Base-by-base conservation (phyloP, 1,284 basidiomycete genomes). In the Cutaneotrichosporon mucoides region DNA sequence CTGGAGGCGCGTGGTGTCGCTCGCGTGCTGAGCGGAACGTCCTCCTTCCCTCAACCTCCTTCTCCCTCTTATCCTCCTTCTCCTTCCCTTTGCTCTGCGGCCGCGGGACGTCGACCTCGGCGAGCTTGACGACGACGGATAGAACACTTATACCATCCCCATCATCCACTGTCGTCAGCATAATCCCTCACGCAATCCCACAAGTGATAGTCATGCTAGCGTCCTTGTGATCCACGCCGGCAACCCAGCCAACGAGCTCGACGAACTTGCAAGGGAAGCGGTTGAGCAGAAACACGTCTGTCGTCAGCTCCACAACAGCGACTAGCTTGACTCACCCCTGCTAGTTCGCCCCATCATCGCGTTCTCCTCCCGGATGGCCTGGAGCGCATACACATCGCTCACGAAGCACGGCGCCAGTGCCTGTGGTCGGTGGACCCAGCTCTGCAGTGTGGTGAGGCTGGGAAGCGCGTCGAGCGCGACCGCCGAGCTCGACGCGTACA, bases 231-330 rank as follows among this genome's bases (percentile, higher is more conserved):
- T 72, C 71, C 4, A 75, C 72, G 0, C 73, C 75, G 0, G 69
- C 72, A 1, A 75, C 73, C 70, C 71, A 75, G 6, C 61, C 75
- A 10, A 76, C 73, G 1, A 76, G 44, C 64, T 76, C 68, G 35
- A 76, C 71, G 46, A 66, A 63, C 41, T 60, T 63, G 56, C 73
- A 75, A 1, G 75, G 75, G 34, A 64, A 72, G 48, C 59, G 53
- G 56, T 70, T 58, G 24, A 76, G 63, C 6, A 75, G 55, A 60
- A 73, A 75, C 15, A 73, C 65, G 44, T 75, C 73, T 76, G 59
- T 3, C 3, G 24, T 53, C 8, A 55, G 57, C 55, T 45, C 2
- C 13, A 42, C 2, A 3, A 6, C 12, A 15, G n/a, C 2, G 6
- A 15, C n/a, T 10, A 45, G 24, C 24, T 24, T 2, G 24, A 24